A percentile compares a stretch with the other conserved stretches of the same genome.
Evolutionary conservation across 2,329 filamentous ascomycete species (phyloP).

Genomic region (Emergomyces pasteurianus): DNA sequence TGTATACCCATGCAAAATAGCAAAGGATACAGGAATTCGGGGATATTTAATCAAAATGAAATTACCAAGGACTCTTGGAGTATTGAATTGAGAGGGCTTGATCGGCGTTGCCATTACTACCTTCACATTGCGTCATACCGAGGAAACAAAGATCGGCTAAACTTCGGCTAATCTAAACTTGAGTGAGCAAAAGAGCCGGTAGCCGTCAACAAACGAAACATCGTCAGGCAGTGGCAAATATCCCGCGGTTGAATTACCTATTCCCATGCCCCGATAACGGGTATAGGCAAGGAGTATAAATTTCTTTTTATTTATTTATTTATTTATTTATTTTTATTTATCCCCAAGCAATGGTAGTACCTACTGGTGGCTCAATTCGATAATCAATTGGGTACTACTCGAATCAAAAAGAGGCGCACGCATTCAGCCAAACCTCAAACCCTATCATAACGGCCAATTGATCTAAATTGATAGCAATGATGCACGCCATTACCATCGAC

Average conservation of each 20-base stretch:
- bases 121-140: neutral
- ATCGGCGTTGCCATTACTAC: too few relatives aligned
- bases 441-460: neutral
- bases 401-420: neutral
- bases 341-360: too few relatives aligned
- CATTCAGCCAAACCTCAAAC: neutral
- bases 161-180: neutral
- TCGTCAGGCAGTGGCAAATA: neutral
- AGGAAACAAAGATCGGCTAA: neutral
- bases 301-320: too few relatives aligned
- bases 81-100: too few relatives aligned
- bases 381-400: neutral
- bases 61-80: too few relatives aligned
- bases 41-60: too few relatives aligned
- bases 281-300: neutral
- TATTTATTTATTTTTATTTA: too few relatives aligned
- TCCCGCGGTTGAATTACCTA: neutral
- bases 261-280: neutral
- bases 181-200: neutral
- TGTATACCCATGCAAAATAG: too few relatives aligned
- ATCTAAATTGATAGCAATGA: too few relatives aligned
- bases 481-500: conserved; percentile 35
- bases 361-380: too few relatives aligned
- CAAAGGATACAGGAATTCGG: too few relatives aligned
- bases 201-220: neutral